These are phyloP conservation scores for Nicotiana sylvestris DNA, from an alignment of 257 asterid genomes.

Conservation along the genomic window DNA sequence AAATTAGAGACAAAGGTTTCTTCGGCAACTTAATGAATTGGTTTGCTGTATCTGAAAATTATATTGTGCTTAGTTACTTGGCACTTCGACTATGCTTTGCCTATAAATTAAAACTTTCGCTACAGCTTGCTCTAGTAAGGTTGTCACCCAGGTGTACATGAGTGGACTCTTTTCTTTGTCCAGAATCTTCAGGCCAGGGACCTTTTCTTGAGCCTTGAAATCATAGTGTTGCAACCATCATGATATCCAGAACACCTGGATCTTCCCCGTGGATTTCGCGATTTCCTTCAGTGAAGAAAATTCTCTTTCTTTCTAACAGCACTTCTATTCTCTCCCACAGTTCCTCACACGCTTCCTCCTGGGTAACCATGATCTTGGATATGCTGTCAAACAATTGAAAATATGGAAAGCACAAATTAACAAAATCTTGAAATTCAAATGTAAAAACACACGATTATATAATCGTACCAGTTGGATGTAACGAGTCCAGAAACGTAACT, in stretches of 20 bases:
- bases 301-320: conserved; percentile 25
- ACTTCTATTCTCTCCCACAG: conserved; percentile 16
- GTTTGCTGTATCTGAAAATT: background rate
- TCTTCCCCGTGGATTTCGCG: background rate
- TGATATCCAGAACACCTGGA: conserved; percentile 23
- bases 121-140: conserved; percentile 11
- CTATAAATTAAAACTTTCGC: background rate
- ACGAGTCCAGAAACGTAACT: conserved; percentile 32
- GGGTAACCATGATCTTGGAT: conserved; percentile 9
- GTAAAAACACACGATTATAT: background rate
- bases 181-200: conserved; percentile 19
- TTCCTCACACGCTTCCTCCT: conserved; percentile 14
- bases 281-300: background rate
- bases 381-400: conserved; percentile 20
- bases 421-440: background rate
- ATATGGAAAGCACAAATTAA: background rate
- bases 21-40: background rate
- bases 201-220: conserved; percentile 23
- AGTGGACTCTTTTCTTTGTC: conserved; percentile 28
- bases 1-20: background rate
- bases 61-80: background rate
- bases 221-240: conserved; percentile 26
- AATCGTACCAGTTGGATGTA: conserved; percentile 31
- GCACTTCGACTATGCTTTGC: background rate
- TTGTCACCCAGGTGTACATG: conserved; percentile 27